Evolutionary conservation across 805 yeast genomes (phyloP).

Genomic region (Candida yuanshanica): DNA sequence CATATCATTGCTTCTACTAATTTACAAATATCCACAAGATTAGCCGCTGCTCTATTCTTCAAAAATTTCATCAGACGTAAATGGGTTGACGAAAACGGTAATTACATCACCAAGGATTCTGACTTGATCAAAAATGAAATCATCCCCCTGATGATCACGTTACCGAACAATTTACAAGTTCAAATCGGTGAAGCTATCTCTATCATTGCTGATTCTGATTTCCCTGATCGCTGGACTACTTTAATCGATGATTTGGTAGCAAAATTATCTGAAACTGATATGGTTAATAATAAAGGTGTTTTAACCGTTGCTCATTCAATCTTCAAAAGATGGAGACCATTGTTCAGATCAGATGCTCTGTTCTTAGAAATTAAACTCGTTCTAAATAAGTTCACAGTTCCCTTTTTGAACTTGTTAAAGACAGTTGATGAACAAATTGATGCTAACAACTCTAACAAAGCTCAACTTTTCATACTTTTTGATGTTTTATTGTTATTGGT

Average conservation of each 20-base stretch:
- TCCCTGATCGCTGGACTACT: constrained; percentile 84
- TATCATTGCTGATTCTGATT: constrained; percentile 91
- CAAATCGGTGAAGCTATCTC: constrained; percentile 95
- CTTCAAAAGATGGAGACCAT: constrained; percentile 94
- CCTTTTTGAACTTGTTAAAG: constrained; percentile 67
- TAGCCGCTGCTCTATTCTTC: constrained; percentile 88
- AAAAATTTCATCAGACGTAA: constrained; percentile 79
- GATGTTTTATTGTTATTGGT: constrained; percentile 66
- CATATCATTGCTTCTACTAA: constrained; percentile 68
- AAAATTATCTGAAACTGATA: constrained; percentile 59
- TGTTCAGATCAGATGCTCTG: constrained; percentile 85
- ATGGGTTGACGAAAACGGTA: constrained; percentile 91
- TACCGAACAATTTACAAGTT: constrained; percentile 76
- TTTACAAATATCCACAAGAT: constrained; percentile 50
- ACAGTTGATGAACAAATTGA: constrained; percentile 64
- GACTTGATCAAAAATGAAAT: constrained; percentile 67
- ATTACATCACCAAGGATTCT: constrained; percentile 67
- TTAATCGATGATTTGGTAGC: constrained; percentile 68
- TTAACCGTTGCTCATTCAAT: constrained; percentile 91
- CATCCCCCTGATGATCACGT: constrained; percentile 75
- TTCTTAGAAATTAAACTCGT: constrained; percentile 86
- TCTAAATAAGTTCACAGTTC: constrained; percentile 71
- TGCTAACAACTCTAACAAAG: constrained; percentile 37
- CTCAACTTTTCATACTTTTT: constrained; percentile 49
- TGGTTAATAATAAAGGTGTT: constrained; percentile 76